These are phyloP conservation scores for Trichoderma orchidacearum DNA, from an alignment of 495 filamentous ascomycete genomes.

Conservation along the genomic window DNA sequence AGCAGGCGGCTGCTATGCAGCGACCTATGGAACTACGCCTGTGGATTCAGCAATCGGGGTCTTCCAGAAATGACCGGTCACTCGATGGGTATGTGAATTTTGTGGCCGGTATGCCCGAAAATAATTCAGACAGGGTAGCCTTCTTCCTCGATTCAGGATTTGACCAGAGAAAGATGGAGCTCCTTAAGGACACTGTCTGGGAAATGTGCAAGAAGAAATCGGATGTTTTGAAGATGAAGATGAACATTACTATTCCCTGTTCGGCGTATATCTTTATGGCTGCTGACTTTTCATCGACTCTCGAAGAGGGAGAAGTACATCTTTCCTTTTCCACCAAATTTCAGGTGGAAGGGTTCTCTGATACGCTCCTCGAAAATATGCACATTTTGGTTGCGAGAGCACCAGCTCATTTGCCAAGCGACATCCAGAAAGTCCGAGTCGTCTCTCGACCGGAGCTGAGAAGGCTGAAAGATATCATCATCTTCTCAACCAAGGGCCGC, in stretches of 20 bases:
- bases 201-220: constrained; percentile 41
- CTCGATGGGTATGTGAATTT: constrained; percentile 23
- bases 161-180: constrained; percentile 40
- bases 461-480: constrained; percentile 71
- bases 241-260: constrained; percentile 59
- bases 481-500: constrained; percentile 63
- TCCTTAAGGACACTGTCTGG: constrained; percentile 43
- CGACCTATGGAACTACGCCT: constrained; percentile 32
- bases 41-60: constrained; percentile 37
- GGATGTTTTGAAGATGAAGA: constrained; percentile 39
- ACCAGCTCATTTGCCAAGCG: constrained; percentile 66
- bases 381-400: constrained; percentile 78
- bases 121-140: constrained; percentile 33
- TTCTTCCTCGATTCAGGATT: constrained; percentile 56
- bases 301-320: constrained; percentile 66
- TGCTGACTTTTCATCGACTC: constrained; percentile 58
- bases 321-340: constrained; percentile 63
- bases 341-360: constrained; percentile 41
- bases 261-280: constrained; percentile 73
- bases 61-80: constrained; percentile 20
- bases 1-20: constrained; percentile 43
- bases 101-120: constrained; percentile 38
- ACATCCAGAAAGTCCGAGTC: constrained; percentile 59
- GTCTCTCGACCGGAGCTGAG: constrained; percentile 52
- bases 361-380: constrained; percentile 47